Evolutionary conservation across 306 rosid species (phyloP), one percentile per base, ranked within the genome.

Genomic region (Hylodesmum podocarpum): DNA sequence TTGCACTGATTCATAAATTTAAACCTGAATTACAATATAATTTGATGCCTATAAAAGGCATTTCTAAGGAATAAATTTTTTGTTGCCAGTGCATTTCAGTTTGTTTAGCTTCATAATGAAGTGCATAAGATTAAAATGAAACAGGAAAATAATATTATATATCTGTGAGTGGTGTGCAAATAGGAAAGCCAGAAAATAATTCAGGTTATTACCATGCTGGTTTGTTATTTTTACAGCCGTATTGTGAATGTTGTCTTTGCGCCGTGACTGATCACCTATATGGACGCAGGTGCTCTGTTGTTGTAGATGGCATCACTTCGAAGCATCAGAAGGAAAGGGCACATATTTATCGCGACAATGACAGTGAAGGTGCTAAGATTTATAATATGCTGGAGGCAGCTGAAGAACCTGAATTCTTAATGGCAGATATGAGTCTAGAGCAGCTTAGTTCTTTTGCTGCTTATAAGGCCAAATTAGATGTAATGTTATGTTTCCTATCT

Each of bases 381-480:
- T 86, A 87, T 83, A 85, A 86, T 66, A 85, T 92, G 76, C 90
- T 94, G 22, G 95, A 94, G 89, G 82, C 93, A 63, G 88, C 96
- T 15, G 92, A 81, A 14, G 95, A 94, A 73, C 98, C 98, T 24
- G 98, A 92, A 85, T 82, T 87, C 80, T 76, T 91, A 67, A 90
- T 94, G 98, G 97, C 96, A 46, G 97, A 86, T 84, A 91, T 94
- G 98, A 91, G 93, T 79, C 83, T 89, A 33, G 96, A 89, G 58
- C 97, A 94, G 73, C 86, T 94, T 31, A 86, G 46, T 79, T 86
- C 93, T 75, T 94, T 91, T 78, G 54, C 89, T 36, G 87, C 86
- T 58, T 94, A 87, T 80, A 88, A 87, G 85, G 84, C 89, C 61
- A 94, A 90, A 78, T 64, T 92, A 49, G 86, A 92, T 89, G 98